Base-by-base conservation (phyloP, 1,139 yeast species). In the Kodamaea plutei region DNA sequence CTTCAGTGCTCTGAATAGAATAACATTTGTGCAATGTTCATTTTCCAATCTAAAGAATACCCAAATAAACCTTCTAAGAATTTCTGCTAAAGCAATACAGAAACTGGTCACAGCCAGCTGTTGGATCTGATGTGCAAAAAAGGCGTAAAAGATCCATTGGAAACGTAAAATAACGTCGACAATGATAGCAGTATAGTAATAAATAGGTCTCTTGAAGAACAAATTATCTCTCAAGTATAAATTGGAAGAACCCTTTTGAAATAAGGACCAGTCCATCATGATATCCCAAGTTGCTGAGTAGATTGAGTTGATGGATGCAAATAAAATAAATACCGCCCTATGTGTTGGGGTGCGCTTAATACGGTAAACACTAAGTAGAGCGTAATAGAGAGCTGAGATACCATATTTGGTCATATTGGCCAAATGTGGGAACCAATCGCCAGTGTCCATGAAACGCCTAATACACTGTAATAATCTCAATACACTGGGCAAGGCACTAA, bases 371-470 rank as follows among this genome's bases (percentile, higher is more conserved):
- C 95, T 84, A 42, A 91, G 64, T n/a, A 82, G 64, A 47, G 79
- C 74, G 55, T 84, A 81, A 56, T 84, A 87, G 15, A 74, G 44
- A 3, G 84, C 71, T 2, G 88, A 73, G 20, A 82, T 58, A 1
- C 72, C 50, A 53, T 89, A 91, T 54, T 91, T 91, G 26, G 67
- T 48, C 69, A 87, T 85, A 50, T 91, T 91, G n/a, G 95, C 91
- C 38, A 91, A 61, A 68, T 91, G 99, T 1, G 99, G 99, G 52
- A 91, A 93, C 84, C 89, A 81, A 49, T 89, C 96, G 2, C 94
- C 91, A 0, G 96, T 83, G 51, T 91, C 99, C 30, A 80, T 75
- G 54, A 73, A 91, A 72, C 99, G 94, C 45, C 99, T 67, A 18
- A 82, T 54, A 57, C 98, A 91, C 54, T 91, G 99, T 33, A 89